Conservation (phyloP, 441 rosid species). For the Breynia disticha region DNA sequence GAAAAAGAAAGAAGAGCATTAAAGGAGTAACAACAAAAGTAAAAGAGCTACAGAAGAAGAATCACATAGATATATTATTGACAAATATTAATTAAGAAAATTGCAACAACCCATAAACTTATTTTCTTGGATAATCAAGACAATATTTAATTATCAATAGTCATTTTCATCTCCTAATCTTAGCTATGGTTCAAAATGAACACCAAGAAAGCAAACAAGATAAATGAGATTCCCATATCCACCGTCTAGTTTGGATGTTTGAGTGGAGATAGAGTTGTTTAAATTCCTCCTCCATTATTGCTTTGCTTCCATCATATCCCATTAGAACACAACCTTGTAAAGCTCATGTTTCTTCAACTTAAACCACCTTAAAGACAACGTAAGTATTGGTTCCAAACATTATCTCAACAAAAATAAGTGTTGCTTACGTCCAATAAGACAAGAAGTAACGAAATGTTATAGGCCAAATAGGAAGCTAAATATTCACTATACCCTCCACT, state of each 20-base stretch:
- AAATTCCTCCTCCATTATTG: constrained; percentile 10
- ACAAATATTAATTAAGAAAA: too few species aligned
- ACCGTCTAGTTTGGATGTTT: constrained; percentile 3
- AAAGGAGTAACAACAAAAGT: background rate
- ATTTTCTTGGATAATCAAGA: too few species aligned
- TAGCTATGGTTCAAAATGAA: background rate
- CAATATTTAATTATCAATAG: background rate
- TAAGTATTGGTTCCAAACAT: background rate
- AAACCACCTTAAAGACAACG: constrained; percentile 10
- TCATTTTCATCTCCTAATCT: background rate
- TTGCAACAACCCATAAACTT: too few species aligned
- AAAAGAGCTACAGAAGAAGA: background rate
- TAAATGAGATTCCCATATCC: constrained; percentile 18
- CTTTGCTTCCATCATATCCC: constrained; percentile 15
- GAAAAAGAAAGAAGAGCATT: constrained; percentile 2
- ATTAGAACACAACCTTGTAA: background rate
- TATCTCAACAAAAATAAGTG: background rate
- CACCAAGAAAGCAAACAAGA: constrained; percentile 15
- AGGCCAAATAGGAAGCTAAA: too few species aligned
- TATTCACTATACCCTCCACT: too few species aligned
- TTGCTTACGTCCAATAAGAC: too few species aligned
- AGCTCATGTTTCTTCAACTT: background rate
- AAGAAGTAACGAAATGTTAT: too few species aligned
- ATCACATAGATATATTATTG: too few species aligned
- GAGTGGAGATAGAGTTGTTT: background rate